Evolutionary conservation across 768 basidiomycete genomes (phyloP), one percentile per base, ranked within the genome.

Genomic region (Naganishia antarctica): DNA sequence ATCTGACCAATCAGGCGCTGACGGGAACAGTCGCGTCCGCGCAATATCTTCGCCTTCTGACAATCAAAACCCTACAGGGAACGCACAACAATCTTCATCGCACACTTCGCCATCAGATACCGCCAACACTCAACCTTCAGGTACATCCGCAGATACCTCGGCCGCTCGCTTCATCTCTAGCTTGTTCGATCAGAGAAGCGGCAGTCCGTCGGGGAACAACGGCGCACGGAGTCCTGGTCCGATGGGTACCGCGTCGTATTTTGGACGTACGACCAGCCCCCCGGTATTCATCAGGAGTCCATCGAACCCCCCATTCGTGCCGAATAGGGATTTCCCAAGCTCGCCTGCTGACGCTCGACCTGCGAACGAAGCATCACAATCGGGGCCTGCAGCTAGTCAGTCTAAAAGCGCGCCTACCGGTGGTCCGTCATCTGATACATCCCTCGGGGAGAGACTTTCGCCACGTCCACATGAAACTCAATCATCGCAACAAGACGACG

Each of bases 231-330:
- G 53, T 31, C 53, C 53, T 7, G 53, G 53, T 5, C 53, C 34
- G 23, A 57, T 57, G 53, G 53, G 53, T 13, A 57, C 53, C 15
- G 53, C 53, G 18, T 57, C 53, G 21, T 57, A 57, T 41, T 40
- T 57, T 23, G 53, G 53, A 25, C 53, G 53, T 25, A 57, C 53
- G 13, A 25, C 21, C 9, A 57, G 53, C 32, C 34, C 32, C 8
- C 53, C 34, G 15, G 32, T 16, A 23, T n/a, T 57, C 34, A 18
- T 37, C 15, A 32, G 37, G 25, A 57, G 18, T 57, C 34, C 53
- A 0, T 40, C 53, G 1, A 40, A 23, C 6, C 53, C 53, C 18
- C 21, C 53, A 4, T 23, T 37, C 1, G 34, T n/a, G 21, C 37
- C 34, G 9, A 23, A 16, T 21, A 25, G 53, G 23, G 25, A 7